A percentile compares a stretch with the other conserved stretches of the same genome.
Evolutionary conservation across 129 eudicot species (phyloP).

Genomic region (Helichrysum umbraculigerum): DNA sequence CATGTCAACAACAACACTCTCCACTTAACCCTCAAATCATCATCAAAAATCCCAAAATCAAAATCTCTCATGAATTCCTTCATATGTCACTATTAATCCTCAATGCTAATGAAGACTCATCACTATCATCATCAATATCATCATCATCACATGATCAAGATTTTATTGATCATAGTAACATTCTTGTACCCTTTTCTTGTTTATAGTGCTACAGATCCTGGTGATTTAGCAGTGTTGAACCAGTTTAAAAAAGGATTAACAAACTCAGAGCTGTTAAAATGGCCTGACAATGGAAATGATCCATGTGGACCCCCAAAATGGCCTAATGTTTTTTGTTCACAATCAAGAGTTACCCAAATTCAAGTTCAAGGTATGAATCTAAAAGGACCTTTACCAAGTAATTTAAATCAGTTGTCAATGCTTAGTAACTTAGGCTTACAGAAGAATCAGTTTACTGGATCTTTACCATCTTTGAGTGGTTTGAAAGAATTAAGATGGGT

Average conservation of each 20-base stretch:
- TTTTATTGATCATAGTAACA: neutral
- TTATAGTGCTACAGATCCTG: conserved; percentile 66
- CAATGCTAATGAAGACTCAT: conserved; percentile 19
- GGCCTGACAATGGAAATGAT: conserved; percentile 77
- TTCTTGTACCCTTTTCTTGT: conserved; percentile 31
- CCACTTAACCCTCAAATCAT: neutral
- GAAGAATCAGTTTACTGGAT: conserved; percentile 66
- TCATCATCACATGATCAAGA: neutral
- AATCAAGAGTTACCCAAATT: conserved; percentile 77
- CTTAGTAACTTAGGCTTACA: conserved; percentile 80
- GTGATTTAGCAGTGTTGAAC: conserved; percentile 64
- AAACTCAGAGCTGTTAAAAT: conserved; percentile 78
- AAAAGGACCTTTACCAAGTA: conserved; percentile 72
- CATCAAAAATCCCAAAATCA: conserved; percentile 3
- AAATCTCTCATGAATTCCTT: conserved; percentile 11
- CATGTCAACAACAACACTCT: conserved; percentile 6
- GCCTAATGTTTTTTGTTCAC: conserved; percentile 63
- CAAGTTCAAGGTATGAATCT: conserved; percentile 72
- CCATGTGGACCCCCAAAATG: conserved; percentile 95
- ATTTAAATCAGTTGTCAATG: conserved; percentile 64
- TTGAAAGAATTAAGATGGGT: conserved; percentile 57
- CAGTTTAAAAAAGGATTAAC: conserved; percentile 70
- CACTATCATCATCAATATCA: neutral
- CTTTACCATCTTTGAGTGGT: conserved; percentile 79
- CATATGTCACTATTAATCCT: conserved; percentile 18